These are phyloP conservation scores for Brassica incana DNA, from an alignment of 345 rosid species.

Conservation along the genomic window DNA sequence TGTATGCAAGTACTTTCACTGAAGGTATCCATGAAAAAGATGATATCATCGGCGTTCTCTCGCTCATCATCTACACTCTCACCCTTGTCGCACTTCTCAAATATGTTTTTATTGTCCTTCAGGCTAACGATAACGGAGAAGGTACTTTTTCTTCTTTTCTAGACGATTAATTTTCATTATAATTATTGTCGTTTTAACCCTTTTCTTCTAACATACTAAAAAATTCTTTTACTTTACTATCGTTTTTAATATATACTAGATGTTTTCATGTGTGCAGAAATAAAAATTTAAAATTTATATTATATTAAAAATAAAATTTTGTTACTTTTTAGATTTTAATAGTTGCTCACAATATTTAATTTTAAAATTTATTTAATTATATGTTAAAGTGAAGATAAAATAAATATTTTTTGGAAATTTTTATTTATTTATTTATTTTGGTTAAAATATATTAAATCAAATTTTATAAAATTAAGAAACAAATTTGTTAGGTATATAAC, in stretches of 20 bases:
- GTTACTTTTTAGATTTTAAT: too few relatives aligned
- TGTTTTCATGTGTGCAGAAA: too few relatives aligned
- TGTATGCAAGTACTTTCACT: conserved; percentile 58
- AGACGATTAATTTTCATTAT: neutral
- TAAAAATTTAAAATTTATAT: too few relatives aligned
- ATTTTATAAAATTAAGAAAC: too few relatives aligned
- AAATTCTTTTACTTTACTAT: neutral
- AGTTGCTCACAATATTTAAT: too few relatives aligned
- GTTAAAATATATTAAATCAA: too few relatives aligned
- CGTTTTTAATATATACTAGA: neutral
- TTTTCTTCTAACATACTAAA: neutral
- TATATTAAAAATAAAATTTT: too few relatives aligned
- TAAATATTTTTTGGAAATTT: too few relatives aligned
- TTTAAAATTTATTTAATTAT: too few relatives aligned
- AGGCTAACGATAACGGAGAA: conserved; percentile 82
- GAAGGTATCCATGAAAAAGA: conserved; percentile 43
- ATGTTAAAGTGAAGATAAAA: too few relatives aligned
- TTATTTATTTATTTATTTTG: too few relatives aligned
- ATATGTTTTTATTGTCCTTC: conserved; percentile 66
- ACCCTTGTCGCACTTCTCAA: conserved; percentile 56
- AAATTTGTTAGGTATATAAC: too few relatives aligned
- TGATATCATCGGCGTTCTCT: conserved; percentile 63
- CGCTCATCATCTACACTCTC: conserved; percentile 69
- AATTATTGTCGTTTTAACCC: neutral
- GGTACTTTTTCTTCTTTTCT: conserved; percentile 37